These are phyloP conservation scores for Hypholoma fasciculare DNA, from an alignment of 768 basidiomycete species.

Conservation along the genomic window DNA sequence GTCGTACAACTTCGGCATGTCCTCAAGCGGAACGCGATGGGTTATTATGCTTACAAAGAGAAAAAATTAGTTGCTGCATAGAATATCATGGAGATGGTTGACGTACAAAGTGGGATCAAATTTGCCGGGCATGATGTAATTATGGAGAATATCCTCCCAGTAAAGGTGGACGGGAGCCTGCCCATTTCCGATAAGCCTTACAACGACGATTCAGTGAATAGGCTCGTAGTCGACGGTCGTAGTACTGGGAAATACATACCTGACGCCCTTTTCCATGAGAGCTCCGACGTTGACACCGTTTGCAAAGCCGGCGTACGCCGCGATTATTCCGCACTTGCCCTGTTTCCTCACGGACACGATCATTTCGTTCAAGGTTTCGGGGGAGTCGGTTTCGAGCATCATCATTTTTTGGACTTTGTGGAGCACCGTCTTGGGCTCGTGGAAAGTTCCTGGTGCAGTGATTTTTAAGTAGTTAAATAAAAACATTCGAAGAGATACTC, in stretches of 20 bases:
- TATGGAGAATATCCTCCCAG: slow-evolving; percentile 70
- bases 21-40: slow-evolving; percentile 64
- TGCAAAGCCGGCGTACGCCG: slow-evolving; percentile 66
- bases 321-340: slow-evolving; percentile 64
- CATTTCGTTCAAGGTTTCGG: slow-evolving; percentile 60
- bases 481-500: not conserved
- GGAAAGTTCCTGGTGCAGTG: slow-evolving; percentile 52
- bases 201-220: not conserved
- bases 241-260: slow-evolving; percentile 21
- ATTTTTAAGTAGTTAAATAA: not conserved
- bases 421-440: slow-evolving; percentile 62
- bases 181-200: slow-evolving; percentile 64
- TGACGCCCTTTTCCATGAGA: slow-evolving; percentile 75
- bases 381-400: slow-evolving; percentile 75
- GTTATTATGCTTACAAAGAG: slow-evolving; percentile 41
- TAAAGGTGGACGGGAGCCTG: slow-evolving; percentile 77
- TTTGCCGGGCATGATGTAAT: slow-evolving; percentile 62
- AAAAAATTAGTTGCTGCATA: not conserved
- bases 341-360: slow-evolving; percentile 49
- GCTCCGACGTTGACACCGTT: slow-evolving; percentile 73
- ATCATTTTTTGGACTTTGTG: slow-evolving; percentile 71
- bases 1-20: slow-evolving; percentile 61
- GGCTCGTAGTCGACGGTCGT: not conserved
- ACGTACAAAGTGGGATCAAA: slow-evolving; percentile 64
- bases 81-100: not conserved